These are phyloP conservation scores for Boechera divaricarpa DNA, from an alignment of 345 rosid genomes.

Conservation along the genomic window DNA sequence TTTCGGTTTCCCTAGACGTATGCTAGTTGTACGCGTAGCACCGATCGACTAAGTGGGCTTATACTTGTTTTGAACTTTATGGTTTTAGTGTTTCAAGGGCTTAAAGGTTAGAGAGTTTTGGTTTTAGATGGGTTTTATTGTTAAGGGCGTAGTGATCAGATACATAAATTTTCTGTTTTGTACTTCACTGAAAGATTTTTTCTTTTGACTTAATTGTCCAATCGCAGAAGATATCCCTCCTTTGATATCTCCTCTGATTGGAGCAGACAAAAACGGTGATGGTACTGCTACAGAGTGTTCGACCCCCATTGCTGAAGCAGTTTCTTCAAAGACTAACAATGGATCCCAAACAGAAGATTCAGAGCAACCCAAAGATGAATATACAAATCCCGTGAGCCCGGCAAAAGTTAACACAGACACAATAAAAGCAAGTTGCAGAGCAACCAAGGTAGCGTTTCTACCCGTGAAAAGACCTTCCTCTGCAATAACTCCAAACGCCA, in stretches of 20 bases:
- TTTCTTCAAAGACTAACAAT: constrained; percentile 7
- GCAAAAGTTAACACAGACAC: constrained; percentile 36
- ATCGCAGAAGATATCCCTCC: constrained; percentile 30
- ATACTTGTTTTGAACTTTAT: constrained; percentile 20
- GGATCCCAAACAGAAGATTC: constrained; percentile 36
- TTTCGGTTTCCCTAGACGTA: not conserved
- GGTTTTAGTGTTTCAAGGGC: constrained; percentile 9
- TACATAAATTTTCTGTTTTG: not conserved
- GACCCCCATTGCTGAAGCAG: constrained; percentile 12
- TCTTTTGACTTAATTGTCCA: constrained; percentile 6
- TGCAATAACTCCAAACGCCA: constrained; percentile 36
- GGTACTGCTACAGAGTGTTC: constrained; percentile 36
- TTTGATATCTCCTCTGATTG: not conserved
- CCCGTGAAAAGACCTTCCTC: constrained; percentile 57
- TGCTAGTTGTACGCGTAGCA: constrained; percentile 18
- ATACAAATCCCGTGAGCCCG: not conserved
- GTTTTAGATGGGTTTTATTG: not conserved
- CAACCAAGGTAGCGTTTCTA: constrained; percentile 69
- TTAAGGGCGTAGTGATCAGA: not conserved
- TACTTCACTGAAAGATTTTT: constrained; percentile 2
- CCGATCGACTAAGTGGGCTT: not conserved
- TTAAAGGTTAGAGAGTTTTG: not conserved
- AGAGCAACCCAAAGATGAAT: constrained; percentile 30
- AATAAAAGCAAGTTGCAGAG: constrained; percentile 27
- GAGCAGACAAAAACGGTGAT: constrained; percentile 20